phyloP scores from a whole-genome alignment of 257 asterid species.

The Fraxinus americana region DNA sequence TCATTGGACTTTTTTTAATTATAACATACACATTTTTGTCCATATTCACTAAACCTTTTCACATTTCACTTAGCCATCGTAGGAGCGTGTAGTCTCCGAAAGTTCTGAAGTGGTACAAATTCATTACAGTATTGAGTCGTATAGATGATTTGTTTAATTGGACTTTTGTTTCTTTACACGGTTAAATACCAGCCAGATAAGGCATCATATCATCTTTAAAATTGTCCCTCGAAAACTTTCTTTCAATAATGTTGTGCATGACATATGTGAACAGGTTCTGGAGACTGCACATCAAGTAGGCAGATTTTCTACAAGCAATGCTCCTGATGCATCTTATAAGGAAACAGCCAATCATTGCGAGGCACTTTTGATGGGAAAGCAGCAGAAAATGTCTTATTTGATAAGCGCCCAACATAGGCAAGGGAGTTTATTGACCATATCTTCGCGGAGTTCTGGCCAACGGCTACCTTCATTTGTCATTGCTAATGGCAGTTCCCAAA shows the following conservation, averaged over 20 bases:
- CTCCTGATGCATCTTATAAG: conserved; percentile 64
- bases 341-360: conserved; percentile 84
- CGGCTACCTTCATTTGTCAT: conserved; percentile 30
- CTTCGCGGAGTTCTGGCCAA: conserved; percentile 46
- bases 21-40: not conserved
- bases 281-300: conserved; percentile 83
- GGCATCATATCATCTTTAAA: not conserved
- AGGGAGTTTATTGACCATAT: conserved; percentile 49
- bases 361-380: conserved; percentile 71
- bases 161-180: not conserved
- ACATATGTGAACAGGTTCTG: conserved; percentile 50
- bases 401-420: conserved; percentile 51
- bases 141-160: too few species aligned
- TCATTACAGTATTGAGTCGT: not conserved
- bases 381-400: conserved; percentile 72
- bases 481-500: conserved; percentile 30
- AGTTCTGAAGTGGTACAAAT: too few species aligned
- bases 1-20: not conserved
- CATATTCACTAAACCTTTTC: too few species aligned
- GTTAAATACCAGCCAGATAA: too few species aligned
- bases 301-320: conserved; percentile 66
- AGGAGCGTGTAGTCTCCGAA: too few species aligned
- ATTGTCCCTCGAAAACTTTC: not conserved
- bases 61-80: not conserved
- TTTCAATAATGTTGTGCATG: conserved; percentile 3